A percentile compares a stretch with the other conserved stretches of the same genome.
Conservation (phyloP, 164 flowering plant genomes). For the Berberis thunbergii region DNA sequence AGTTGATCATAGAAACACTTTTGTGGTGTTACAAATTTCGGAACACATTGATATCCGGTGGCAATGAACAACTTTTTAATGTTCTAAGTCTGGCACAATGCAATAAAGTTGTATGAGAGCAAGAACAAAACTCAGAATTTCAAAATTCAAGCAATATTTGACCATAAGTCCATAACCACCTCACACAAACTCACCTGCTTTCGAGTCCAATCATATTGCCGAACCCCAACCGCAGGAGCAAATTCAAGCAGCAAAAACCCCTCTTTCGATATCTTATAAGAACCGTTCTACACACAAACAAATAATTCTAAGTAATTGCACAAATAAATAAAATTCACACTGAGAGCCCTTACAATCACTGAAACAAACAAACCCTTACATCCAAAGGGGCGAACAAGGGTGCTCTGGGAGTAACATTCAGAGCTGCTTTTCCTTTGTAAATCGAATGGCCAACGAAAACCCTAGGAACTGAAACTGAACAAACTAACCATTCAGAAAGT, state of each 20-base stretch:
- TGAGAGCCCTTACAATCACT: not conserved
- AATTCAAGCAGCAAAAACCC: constrained; percentile 79
- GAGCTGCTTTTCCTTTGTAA: constrained; percentile 92
- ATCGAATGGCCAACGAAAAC: constrained; percentile 75
- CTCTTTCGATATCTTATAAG: constrained; percentile 64
- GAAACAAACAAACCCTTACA: constrained; percentile 31
- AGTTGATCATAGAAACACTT: too few species aligned
- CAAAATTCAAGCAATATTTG: not conserved
- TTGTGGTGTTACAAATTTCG: too few species aligned
- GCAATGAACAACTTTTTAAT: too few species aligned
- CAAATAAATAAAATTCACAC: not conserved
- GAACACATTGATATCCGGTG: too few species aligned
- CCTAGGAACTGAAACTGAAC: constrained; percentile 29
- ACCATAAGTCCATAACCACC: not conserved
- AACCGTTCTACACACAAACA: constrained; percentile 59
- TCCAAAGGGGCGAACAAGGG: constrained; percentile 76
- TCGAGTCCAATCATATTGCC: constrained; percentile 86
- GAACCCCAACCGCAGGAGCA: constrained; percentile 71
- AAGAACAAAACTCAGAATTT: too few species aligned
- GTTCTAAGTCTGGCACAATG: too few species aligned
- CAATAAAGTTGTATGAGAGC: too few species aligned
- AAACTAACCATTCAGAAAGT: constrained; percentile 6
- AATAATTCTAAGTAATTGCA: not conserved
- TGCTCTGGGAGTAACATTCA: constrained; percentile 62
- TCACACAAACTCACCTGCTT: constrained; percentile 55